These are phyloP conservation scores for Bromus sterilis DNA, from an alignment of 176 grass and related monocot genomes.

Conservation along the genomic window DNA sequence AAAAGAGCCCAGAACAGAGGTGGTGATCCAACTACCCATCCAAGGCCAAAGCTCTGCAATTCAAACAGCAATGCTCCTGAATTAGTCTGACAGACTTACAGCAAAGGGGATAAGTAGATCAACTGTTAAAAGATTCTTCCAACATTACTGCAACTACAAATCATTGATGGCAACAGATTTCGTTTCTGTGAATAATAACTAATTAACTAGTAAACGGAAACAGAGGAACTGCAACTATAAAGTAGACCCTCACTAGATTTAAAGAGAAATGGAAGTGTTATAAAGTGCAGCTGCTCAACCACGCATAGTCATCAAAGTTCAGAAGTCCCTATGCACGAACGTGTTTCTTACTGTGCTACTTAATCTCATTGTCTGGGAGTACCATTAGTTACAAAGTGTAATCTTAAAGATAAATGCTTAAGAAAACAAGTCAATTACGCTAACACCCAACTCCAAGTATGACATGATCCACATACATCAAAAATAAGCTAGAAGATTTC, in stretches of 20 bases:
- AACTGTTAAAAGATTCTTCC: background rate
- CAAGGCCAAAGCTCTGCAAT: constrained; percentile 87
- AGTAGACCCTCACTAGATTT: background rate
- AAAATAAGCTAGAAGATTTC: background rate
- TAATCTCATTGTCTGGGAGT: background rate
- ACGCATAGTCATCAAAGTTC: background rate
- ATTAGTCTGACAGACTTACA: constrained; percentile 20
- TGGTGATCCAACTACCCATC: constrained; percentile 63
- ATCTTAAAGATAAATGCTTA: background rate
- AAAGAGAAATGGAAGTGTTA: background rate
- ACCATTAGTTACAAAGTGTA: background rate
- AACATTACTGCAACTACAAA: background rate
- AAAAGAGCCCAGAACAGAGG: constrained; percentile 88
- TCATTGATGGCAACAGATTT: background rate
- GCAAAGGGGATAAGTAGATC: background rate
- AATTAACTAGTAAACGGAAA: background rate
- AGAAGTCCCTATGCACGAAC: background rate
- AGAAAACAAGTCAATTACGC: background rate
- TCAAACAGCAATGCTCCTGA: constrained; percentile 6
- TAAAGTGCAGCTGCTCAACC: background rate
- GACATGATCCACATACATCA: background rate
- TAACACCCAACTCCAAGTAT: background rate
- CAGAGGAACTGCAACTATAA: background rate
- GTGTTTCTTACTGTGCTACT: background rate
- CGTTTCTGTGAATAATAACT: background rate